Conservation (phyloP, 306 rosid species). For the Cucumis melo region DNA sequence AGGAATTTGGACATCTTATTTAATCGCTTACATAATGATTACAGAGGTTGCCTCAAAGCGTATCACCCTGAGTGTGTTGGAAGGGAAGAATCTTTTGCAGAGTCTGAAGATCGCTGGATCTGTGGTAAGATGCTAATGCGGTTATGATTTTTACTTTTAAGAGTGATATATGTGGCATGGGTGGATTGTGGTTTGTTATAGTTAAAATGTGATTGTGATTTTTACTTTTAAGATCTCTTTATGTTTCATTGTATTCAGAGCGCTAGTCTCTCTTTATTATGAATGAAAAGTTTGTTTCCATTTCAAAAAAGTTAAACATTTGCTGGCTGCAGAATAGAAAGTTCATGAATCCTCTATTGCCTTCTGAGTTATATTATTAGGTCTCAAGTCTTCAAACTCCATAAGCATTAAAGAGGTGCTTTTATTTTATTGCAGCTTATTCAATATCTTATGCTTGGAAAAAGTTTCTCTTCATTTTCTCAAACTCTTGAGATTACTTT, state of each 20-base stretch:
- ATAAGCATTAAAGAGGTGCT: neutral
- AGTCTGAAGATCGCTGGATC: slow-evolving; percentile 16
- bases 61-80: slow-evolving; percentile 46
- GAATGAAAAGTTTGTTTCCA: too few species aligned
- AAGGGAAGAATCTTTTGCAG: slow-evolving; percentile 16
- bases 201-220: neutral
- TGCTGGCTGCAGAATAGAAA: neutral
- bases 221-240: too few species aligned
- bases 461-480: neutral
- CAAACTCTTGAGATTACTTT: neutral
- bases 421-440: neutral
- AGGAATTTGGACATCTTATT: neutral
- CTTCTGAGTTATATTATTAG: neutral
- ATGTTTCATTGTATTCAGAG: too few species aligned
- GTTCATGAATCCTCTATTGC: neutral
- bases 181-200: neutral
- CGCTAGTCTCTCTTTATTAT: too few species aligned
- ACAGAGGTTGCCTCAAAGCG: slow-evolving; percentile 59
- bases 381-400: neutral
- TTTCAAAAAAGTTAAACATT: too few species aligned
- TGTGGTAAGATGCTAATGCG: slow-evolving; percentile 43
- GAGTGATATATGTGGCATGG: neutral
- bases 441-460: neutral
- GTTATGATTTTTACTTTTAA: neutral
- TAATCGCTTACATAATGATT: neutral